Base-by-base conservation (phyloP, 768 basidiomycete genomes). In the Sistotremastrum niveocremeum region DNA sequence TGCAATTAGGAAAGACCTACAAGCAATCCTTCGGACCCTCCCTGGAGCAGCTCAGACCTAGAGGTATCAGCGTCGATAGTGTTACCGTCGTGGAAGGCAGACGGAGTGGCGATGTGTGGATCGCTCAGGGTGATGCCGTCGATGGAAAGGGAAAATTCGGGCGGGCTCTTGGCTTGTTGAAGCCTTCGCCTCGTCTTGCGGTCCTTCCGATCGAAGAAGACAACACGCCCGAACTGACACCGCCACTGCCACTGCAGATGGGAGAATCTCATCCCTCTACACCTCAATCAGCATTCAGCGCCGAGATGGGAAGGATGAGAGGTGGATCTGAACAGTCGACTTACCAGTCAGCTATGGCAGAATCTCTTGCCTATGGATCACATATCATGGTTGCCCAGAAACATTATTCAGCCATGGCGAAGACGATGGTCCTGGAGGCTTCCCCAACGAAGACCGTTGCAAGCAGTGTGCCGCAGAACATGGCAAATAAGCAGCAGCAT, bases 81-180 rank as follows among this genome's bases (percentile, higher is more conserved):
- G 52, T 64, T 43, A 82, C 79, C 12, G 74, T 82, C 37, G 75
- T 84, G 20, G 79, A 84, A 59, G 76, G 74, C 31, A 73, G 79
- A 33, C 76, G 79, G 41, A 81, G 79, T 52, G 79, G 79, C 29
- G 82, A 84, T 53, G 75, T 84, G 31, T 84, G 83, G 83, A 60
- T 84, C 51, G 58, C 73, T 8, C 79, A 79, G 45, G 80, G 81
- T n/a, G 75, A 84, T 49, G 82, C 81, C 5, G 64, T 79, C 20
- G 77, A 80, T 42, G 78, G 78, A 2, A 81, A 77, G 59, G 63
- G 64, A 46, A 79, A 76, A 53, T 51, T 81, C 32, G 67, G 73
- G 38, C 74, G 81, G 12, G 77, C 77, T 2, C 54, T 84, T 31
- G 73, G 70, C n/a, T 69, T 84, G 63, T 68, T 84, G 33, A 61